Evolutionary conservation across 306 rosid genomes (phyloP), one percentile per base, ranked within the genome.

Genomic region (Dalbergia cultrata): DNA sequence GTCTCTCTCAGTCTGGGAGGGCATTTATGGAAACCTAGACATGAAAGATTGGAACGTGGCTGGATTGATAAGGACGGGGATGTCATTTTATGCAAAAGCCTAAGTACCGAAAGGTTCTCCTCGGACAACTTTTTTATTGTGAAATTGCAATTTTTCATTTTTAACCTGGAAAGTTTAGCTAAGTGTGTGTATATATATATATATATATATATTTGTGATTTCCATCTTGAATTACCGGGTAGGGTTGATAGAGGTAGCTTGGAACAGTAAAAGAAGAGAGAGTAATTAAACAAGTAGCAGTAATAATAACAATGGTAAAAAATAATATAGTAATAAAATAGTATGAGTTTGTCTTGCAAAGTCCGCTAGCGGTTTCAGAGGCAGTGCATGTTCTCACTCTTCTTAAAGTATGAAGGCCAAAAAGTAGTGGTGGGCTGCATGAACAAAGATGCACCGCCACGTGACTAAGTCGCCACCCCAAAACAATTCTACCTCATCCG

Each of bases 401-500:
- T 82, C 82, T 68, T 54, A 74, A 62, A 85, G 84, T 68, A 37
- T 31, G 56, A 81, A 66, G 81, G 78, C 78, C 80, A 57, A 50
- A 54, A 54, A 34, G 35, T 1, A 64, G 64, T 52, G 84, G 63
- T 67, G 82, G 58, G 77, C 61, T 63, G 85, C 85, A 67, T 69
- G 82, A 83, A 78, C 78, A 70, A 70, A 88, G 67, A 78, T 78
- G 84, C 85, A 72, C 45, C 53, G 61, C 78, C 90, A 82, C 86
- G 86, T 86, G 89, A 83, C 76, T 33, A 77, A 26, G 74, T 77
- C 5, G 44, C 82, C 78, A 41, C 84, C 33, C 60, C 26, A 19
- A 64, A 62, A 41, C 1, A 62, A 57, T 45, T 70, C 61, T 67
- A 39, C 63, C 67, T 52, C 70, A 10, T 12, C 33, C 50, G 34